Conservation (phyloP, 345 rosid genomes). For the Boechera stricta region DNA sequence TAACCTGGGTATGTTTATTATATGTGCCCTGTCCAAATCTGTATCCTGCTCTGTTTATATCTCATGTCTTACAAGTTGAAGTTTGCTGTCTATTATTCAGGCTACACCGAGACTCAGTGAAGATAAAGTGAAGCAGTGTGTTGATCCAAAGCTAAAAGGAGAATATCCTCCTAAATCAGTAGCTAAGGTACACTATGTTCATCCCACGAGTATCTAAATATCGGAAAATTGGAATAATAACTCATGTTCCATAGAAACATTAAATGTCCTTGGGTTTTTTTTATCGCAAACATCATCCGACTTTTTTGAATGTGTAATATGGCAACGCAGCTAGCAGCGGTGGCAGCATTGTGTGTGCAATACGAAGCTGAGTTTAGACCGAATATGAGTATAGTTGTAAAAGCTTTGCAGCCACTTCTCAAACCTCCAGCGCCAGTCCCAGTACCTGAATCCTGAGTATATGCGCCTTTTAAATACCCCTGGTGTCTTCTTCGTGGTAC, state of each 20-base stretch:
- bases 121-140: conserved; percentile 97
- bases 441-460: conserved; percentile 38
- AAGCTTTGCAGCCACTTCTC: conserved; percentile 81
- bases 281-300: background rate
- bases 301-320: conserved; percentile 10
- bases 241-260: background rate
- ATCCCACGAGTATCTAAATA: conserved; percentile 5
- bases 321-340: conserved; percentile 79
- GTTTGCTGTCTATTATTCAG: conserved; percentile 46
- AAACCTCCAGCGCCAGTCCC: conserved; percentile 66
- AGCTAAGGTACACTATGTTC: conserved; percentile 65
- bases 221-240: background rate
- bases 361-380: conserved; percentile 92
- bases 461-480: background rate
- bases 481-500: background rate
- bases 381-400: conserved; percentile 91
- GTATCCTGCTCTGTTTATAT: conserved; percentile 1
- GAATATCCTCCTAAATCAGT: conserved; percentile 94
- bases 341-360: conserved; percentile 89
- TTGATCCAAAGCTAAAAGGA: conserved; percentile 94
- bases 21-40: conserved; percentile 7
- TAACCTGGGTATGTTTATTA: conserved; percentile 41
- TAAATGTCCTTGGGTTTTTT: background rate
- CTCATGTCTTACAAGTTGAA: background rate
- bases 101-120: conserved; percentile 99